These are phyloP conservation scores for Rosa multiflora DNA, from an alignment of 306 rosid genomes.

Conservation along the genomic window DNA sequence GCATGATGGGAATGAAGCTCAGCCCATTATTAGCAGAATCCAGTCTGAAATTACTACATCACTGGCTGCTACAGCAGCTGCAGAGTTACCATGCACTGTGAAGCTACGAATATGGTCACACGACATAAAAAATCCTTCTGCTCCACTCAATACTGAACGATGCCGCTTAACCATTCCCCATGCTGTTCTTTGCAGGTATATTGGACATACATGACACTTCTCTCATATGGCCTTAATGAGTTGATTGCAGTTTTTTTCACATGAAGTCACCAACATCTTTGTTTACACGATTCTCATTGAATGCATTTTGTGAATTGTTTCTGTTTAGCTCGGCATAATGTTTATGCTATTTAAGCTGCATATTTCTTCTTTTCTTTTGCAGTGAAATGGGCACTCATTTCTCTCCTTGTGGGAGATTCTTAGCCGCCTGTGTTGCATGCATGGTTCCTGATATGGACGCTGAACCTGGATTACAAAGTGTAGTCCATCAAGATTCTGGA, in stretches of 20 bases:
- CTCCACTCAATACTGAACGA: slow-evolving; percentile 55
- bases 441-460: slow-evolving; percentile 62
- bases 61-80: slow-evolving; percentile 73
- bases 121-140: slow-evolving; percentile 72
- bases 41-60: slow-evolving; percentile 83
- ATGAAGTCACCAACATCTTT: neutral
- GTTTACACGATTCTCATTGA: neutral
- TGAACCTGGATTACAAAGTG: slow-evolving; percentile 54
- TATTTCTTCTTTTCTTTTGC: slow-evolving; percentile 38
- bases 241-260: slow-evolving; percentile 16
- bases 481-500: slow-evolving; percentile 55
- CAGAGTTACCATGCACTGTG: slow-evolving; percentile 96
- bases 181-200: slow-evolving; percentile 93
- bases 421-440: slow-evolving; percentile 98
- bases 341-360: slow-evolving; percentile 8
- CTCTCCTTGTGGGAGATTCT: slow-evolving; percentile 96
- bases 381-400: slow-evolving; percentile 99
- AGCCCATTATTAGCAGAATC: slow-evolving; percentile 54
- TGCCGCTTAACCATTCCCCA: slow-evolving; percentile 77
- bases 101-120: slow-evolving; percentile 88
- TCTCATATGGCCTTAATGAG: slow-evolving; percentile 10
- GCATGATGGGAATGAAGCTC: slow-evolving; percentile 62
- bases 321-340: slow-evolving; percentile 15
- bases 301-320: slow-evolving; percentile 10
- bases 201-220: neutral